A percentile compares a stretch with the other conserved stretches of the same genome.
Evolutionary conservation across 176 grass and related monocot genomes (phyloP).

Genomic region (Carex cristatella): DNA sequence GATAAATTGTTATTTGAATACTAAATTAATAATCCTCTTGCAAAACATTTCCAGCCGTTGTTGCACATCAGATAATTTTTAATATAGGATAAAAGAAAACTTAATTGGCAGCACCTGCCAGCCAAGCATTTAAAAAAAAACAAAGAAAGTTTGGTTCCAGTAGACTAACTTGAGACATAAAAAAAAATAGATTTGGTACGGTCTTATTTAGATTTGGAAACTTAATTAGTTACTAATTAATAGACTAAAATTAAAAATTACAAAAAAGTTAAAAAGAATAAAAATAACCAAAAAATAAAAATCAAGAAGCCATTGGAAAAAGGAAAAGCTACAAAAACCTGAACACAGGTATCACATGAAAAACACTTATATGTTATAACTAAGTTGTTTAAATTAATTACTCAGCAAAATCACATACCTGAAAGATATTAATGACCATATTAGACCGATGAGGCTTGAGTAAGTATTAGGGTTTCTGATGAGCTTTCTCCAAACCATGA

Average conservation of each 20-base stretch:
- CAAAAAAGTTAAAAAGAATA: background rate
- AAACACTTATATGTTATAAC: too few species aligned
- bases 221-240: background rate
- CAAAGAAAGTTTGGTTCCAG: background rate
- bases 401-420: slow-evolving; percentile 30
- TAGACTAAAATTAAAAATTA: background rate
- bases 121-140: too few species aligned
- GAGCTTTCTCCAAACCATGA: slow-evolving; percentile 99
- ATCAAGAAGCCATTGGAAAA: background rate
- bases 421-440: slow-evolving; percentile 92
- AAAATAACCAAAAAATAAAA: background rate
- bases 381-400: slow-evolving; percentile 8
- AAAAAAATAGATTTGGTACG: background rate
- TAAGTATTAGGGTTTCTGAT: slow-evolving; percentile 99
- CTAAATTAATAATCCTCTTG: background rate
- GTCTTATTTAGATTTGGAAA: background rate
- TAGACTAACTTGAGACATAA: background rate
- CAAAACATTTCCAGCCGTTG: background rate
- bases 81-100: background rate
- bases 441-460: slow-evolving; percentile 86
- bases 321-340: background rate
- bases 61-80: background rate
- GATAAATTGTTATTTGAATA: background rate
- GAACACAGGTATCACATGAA: background rate
- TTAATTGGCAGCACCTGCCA: too few species aligned